These are phyloP conservation scores for Phalaenopsis equestris DNA, from an alignment of 106 monocot genomes.

Conservation along the genomic window DNA sequence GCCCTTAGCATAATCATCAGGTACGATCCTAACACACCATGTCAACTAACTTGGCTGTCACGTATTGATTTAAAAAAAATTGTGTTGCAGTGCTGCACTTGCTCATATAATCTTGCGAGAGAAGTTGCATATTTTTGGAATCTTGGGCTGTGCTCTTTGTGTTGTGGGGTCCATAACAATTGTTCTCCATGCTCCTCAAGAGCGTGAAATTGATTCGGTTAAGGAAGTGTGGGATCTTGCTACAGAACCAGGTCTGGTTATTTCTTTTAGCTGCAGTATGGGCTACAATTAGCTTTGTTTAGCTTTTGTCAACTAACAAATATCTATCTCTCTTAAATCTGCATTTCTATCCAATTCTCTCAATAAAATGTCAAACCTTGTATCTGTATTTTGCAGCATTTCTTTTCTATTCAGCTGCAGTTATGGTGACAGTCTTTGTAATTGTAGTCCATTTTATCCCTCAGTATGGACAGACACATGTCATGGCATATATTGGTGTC, in stretches of 20 bases:
- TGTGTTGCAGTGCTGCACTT: conserved; percentile 54
- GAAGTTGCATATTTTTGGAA: conserved; percentile 63
- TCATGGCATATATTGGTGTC: conserved; percentile 46
- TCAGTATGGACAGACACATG: conserved; percentile 40
- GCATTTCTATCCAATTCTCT: not conserved
- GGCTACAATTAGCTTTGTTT: not conserved
- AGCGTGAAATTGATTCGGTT: conserved; percentile 68
- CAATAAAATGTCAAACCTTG: not conserved
- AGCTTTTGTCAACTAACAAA: not conserved
- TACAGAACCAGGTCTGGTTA: conserved; percentile 59
- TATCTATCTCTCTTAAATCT: not conserved
- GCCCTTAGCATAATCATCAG: conserved; percentile 62
- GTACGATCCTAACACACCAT: not conserved
- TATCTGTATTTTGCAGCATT: conserved; percentile 28
- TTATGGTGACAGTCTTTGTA: conserved; percentile 31
- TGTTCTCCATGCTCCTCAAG: conserved; percentile 77
- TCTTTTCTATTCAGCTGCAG: conserved; percentile 27
- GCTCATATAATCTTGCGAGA: conserved; percentile 60
- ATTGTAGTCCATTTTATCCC: conserved; percentile 28
- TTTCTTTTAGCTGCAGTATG: not conserved
- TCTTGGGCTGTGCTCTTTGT: conserved; percentile 67
- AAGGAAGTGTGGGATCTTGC: conserved; percentile 72
- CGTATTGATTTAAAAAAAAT: not conserved
- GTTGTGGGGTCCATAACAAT: conserved; percentile 80
- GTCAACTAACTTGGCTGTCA: not conserved